Conservation (phyloP, 768 basidiomycete genomes). For the Tulasnella sp. region DNA sequence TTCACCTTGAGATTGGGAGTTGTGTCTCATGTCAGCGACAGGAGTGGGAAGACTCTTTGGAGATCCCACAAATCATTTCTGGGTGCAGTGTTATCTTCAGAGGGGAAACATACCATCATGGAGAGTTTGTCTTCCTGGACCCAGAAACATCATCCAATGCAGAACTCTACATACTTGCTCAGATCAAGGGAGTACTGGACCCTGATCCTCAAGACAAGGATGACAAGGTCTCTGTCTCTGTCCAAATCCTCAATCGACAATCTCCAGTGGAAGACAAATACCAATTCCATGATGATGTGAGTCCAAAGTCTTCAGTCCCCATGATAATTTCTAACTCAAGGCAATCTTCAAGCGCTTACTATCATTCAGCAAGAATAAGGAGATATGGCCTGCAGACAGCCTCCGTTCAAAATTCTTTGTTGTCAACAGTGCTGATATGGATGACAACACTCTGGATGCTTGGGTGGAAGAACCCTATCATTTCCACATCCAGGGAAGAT, state of each 20-base stretch:
- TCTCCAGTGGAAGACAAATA: background rate
- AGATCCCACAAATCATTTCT: conserved; percentile 26
- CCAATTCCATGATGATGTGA: conserved; percentile 8
- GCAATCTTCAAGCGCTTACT: too few relatives aligned
- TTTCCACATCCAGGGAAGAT: background rate
- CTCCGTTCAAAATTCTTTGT: background rate
- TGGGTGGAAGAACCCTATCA: background rate
- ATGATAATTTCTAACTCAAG: background rate
- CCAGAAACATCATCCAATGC: conserved; percentile 23
- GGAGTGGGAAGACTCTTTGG: conserved; percentile 28
- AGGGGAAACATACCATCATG: conserved; percentile 43
- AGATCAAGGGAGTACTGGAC: conserved; percentile 33
- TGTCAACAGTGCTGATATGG: background rate
- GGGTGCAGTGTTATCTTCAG: conserved; percentile 37
- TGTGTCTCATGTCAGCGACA: background rate
- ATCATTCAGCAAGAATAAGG: too few relatives aligned
- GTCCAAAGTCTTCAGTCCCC: background rate
- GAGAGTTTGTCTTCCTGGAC: conserved; percentile 51
- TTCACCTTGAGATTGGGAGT: conserved; percentile 32
- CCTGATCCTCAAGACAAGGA: background rate
- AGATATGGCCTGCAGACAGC: background rate
- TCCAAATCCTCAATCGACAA: background rate
- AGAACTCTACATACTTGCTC: conserved; percentile 49
- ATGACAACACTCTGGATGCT: background rate
- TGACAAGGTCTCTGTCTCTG: background rate